Conservation (phyloP, 805 yeast species). For the Hanseniaspora thailandica region DNA sequence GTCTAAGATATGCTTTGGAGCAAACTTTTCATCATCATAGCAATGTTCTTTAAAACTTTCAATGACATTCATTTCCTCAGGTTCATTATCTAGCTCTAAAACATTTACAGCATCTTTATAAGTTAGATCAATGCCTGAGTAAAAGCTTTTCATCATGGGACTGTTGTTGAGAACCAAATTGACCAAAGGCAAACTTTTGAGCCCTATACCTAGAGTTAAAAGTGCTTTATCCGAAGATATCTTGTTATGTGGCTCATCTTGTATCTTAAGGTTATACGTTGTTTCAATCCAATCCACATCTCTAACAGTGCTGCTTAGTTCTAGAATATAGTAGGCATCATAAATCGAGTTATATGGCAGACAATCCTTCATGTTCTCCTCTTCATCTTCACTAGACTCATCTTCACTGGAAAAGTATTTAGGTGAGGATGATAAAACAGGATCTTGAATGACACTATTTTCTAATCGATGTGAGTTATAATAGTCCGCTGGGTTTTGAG, state of each 20-base stretch:
- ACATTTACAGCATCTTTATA: slow-evolving; percentile 36
- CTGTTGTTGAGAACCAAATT: slow-evolving; percentile 36
- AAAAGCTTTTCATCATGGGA: slow-evolving; percentile 24
- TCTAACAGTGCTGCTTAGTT: slow-evolving; percentile 41
- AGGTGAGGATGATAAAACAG: neutral
- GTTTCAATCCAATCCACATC: slow-evolving; percentile 59
- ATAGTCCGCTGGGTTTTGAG: neutral
- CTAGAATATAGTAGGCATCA: slow-evolving; percentile 45
- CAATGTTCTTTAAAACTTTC: neutral
- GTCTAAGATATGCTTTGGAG: neutral
- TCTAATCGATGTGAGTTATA: neutral
- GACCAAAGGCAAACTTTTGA: slow-evolving; percentile 48
- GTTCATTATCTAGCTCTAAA: slow-evolving; percentile 43
- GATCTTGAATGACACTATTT: neutral
- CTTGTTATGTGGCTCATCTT: slow-evolving; percentile 38
- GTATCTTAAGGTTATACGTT: slow-evolving; percentile 54
- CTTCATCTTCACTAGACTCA: neutral
- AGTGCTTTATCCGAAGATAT: slow-evolving; percentile 41
- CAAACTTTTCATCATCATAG: slow-evolving; percentile 2
- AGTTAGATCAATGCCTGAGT: slow-evolving; percentile 23
- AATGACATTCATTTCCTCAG: slow-evolving; percentile 32
- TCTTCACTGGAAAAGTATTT: neutral
- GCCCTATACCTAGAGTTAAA: slow-evolving; percentile 45
- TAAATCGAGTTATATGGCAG: slow-evolving; percentile 30
- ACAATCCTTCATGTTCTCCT: neutral